A percentile compares a stretch with the other conserved stretches of the same genome.
These are phyloP conservation scores for Puccinia coronata DNA, from an alignment of 1,284 basidiomycete species.

Conservation along the genomic window DNA sequence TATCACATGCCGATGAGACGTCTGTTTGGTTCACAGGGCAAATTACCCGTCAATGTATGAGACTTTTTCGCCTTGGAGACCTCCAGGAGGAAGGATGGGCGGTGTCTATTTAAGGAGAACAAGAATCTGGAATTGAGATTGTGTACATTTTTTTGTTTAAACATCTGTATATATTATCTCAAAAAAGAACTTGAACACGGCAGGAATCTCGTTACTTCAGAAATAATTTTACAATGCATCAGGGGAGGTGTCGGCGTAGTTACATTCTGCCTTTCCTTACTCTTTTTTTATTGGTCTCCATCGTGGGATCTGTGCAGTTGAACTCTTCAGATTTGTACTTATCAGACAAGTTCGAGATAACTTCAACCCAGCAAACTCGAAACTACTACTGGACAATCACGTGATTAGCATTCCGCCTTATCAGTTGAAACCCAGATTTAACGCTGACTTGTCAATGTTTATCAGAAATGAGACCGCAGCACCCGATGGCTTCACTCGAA, in stretches of 20 bases:
- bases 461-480: constrained; percentile 27
- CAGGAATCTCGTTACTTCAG: background rate
- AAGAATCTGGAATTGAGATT: too few relatives aligned
- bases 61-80: background rate
- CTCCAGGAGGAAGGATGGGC: background rate
- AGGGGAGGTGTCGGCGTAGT: too few relatives aligned
- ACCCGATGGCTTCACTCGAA: constrained; percentile 32
- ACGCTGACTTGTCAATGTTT: background rate
- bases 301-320: background rate
- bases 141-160: background rate
- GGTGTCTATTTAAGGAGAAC: background rate
- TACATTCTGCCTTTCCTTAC: background rate
- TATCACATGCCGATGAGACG: background rate
- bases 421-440: background rate
- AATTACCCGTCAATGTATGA: background rate
- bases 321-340: constrained; percentile 20
- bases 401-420: constrained; percentile 19
- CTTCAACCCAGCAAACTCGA: background rate
- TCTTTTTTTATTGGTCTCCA: background rate
- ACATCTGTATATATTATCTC: background rate
- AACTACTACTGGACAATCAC: constrained; percentile 28
- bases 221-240: background rate
- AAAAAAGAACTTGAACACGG: background rate
- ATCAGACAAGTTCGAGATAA: constrained; percentile 22
- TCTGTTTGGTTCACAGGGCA: background rate